Conservation (phyloP, 169 alveolate genomes). For the Cryptosporidium ubiquitum region DNA sequence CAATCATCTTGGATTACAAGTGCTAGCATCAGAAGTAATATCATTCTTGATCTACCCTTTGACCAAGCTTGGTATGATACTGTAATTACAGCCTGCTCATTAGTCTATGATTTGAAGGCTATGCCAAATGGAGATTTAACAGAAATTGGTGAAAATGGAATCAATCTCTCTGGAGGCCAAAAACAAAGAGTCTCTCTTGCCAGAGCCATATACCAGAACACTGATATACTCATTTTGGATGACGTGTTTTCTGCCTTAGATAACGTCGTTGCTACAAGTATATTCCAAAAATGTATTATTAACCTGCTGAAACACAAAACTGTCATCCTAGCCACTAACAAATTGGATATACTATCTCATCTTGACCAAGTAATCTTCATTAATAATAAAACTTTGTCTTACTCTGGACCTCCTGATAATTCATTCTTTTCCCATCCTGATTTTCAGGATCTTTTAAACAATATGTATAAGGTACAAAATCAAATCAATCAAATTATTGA, state of each 20-base stretch:
- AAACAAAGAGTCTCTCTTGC: conserved; percentile 85
- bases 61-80: conserved; percentile 77
- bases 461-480: conserved; percentile 53
- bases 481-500: conserved; percentile 46
- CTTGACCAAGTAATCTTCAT: conserved; percentile 52
- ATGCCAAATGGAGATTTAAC: conserved; percentile 80
- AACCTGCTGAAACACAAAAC: conserved; percentile 66
- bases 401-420: conserved; percentile 49
- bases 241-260: conserved; percentile 87
- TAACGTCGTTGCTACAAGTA: conserved; percentile 79
- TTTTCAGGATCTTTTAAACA: conserved; percentile 28
- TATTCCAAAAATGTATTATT: conserved; percentile 76
- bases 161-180: conserved; percentile 86
- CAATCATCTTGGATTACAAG: conserved; percentile 80
- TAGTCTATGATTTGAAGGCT: conserved; percentile 77
- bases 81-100: conserved; percentile 76
- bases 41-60: conserved; percentile 79
- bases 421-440: conserved; percentile 30
- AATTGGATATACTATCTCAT: conserved; percentile 50
- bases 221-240: conserved; percentile 83
- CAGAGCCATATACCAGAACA: conserved; percentile 84
- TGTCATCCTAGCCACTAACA: conserved; percentile 77
- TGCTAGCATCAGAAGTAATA: conserved; percentile 81
- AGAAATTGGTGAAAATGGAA: conserved; percentile 86
- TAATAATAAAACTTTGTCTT: conserved; percentile 17